Evolutionary conservation across 441 rosid genomes (phyloP), one percentile per base, ranked within the genome.

Genomic region (Dalechampia spathulata): DNA sequence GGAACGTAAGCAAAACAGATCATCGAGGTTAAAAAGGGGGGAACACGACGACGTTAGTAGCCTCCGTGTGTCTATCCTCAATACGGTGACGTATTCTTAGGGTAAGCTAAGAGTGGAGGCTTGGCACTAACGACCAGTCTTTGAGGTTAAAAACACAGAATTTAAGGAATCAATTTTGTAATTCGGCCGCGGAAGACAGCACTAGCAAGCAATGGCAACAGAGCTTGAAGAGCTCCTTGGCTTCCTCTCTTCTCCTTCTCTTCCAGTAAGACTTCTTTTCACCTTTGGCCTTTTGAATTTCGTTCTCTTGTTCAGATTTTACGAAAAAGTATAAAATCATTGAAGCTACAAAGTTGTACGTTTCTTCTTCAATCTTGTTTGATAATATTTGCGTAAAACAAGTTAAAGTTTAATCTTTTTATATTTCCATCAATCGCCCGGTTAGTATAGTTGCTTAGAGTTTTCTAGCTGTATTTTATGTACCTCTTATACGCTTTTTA

Each of bases 171-270:
- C 7, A 0, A 0, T 28, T 43, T n/a, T 21, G 42, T 15, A 23
- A 6, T 3, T 6, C 19, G 25, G 22, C 46, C 15, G 52, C 62
- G 3, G 6, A 14, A 26, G 16, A 28, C 50, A 17, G 57, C 61
- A 34, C n/a, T n/a, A n/a, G n/a, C 5, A 30, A 30, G 63, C 77
- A 32, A 87, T 87, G 98, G 87, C 90, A 70, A 83, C 79, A 23
- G 98, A 87, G 75, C 76, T 87, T 48, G 95, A 91, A 77, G 96
- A 91, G 70, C 72, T 87, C 45, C 68, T 87, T 6, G 85, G 64
- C 5, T 90, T 90, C 58, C 76, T 90, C 1, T 79, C 87, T 37
- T 76, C 88, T 67, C 72, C 96, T 9, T 87, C 92, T 46, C 77
- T 81, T 0, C 74, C 87, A 4, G 98, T 87, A 69, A 75, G 77